Base-by-base conservation (phyloP, 495 filamentous ascomycete genomes). In the Penicillium ochrochloron region DNA sequence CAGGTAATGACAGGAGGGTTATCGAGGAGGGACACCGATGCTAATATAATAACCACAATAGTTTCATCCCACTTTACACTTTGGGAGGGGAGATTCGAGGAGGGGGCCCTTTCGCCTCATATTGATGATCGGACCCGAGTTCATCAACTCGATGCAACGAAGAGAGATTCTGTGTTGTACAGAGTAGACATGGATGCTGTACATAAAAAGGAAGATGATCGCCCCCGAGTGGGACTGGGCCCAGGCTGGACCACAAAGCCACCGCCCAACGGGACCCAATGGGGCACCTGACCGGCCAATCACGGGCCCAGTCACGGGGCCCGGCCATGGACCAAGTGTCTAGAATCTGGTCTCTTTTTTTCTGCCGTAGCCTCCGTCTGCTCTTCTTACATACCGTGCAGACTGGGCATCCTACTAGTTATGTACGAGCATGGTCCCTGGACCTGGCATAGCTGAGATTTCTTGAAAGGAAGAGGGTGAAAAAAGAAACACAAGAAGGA, bases 81-180 rank as follows among this genome's bases (percentile, higher is more conserved):
- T 17, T 11, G 15, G 15, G 15, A 14, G 15, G 25, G 44, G 15
- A 25, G 21, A 10, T 44, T 44, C 44, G 19, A 48, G 44, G 21
- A 10, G 21, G 44, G 10, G 44, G 25, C 4, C 25, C 19, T 2
- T 12, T 25, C 31, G 5, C 31, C 0, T 48, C 44, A 23, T 48
- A 48, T 48, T 25, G 14, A 48, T 25, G 37, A 41, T 41, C 3
- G 2, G 37, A 41, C 64, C 21, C 42, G 1, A 23, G n/a, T 48
- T 48, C 65, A 72, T 73, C 65, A 72, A 72, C 70, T 65, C 67
- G 70, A 72, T 69, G 64, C 67, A 33, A 33, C 31, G 69, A 31
- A 12, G 11, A 37, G 12, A 10, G 35, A 37, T 37, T 37, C 1
- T 37, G 9, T 37, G 35, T 17, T 41, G 12, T 17, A 46, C 19